Evolutionary conservation across 2,329 filamentous ascomycete genomes (phyloP).

Genomic region (Thyridium curvatum): DNA sequence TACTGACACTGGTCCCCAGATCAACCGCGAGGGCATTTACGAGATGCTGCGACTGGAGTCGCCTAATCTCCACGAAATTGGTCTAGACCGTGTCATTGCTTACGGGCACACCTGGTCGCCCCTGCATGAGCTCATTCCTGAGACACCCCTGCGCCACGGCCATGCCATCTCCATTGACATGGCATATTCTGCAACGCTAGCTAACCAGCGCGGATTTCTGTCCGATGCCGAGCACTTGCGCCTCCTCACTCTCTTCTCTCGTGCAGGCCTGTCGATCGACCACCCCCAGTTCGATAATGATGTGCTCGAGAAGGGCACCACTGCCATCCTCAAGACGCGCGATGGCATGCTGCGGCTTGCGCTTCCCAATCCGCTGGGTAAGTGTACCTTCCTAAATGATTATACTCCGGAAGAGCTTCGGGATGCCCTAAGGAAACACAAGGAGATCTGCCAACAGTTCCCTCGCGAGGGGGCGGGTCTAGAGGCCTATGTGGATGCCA

Average conservation of each 20-base stretch:
- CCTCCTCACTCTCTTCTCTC: slow-evolving; percentile 61
- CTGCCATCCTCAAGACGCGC: slow-evolving; percentile 64
- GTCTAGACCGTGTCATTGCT: slow-evolving; percentile 65
- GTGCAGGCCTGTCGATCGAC: slow-evolving; percentile 66
- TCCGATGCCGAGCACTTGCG: slow-evolving; percentile 53
- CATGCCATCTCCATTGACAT: slow-evolving; percentile 73
- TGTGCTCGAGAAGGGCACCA: slow-evolving; percentile 58
- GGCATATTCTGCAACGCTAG: slow-evolving; percentile 67
- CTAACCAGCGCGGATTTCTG: slow-evolving; percentile 55
- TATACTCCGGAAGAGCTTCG: slow-evolving; percentile 57
- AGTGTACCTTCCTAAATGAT: slow-evolving; percentile 64
- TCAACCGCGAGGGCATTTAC: slow-evolving; percentile 62
- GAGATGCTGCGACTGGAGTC: slow-evolving; percentile 71
- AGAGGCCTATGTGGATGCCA: slow-evolving; percentile 63
- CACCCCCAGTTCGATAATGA: slow-evolving; percentile 61
- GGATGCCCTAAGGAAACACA: slow-evolving; percentile 54
- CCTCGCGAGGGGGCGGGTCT: slow-evolving; percentile 59
- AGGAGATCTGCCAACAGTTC: slow-evolving; percentile 55
- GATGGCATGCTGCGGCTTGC: slow-evolving; percentile 63
- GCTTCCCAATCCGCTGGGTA: slow-evolving; percentile 61
- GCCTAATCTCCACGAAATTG: slow-evolving; percentile 68
- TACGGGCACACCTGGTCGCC: slow-evolving; percentile 73
- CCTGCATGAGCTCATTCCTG: slow-evolving; percentile 62
- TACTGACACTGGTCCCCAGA: slow-evolving; percentile 26
- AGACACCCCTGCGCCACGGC: slow-evolving; percentile 63